Conservation (phyloP, 768 basidiomycete genomes). For the Calocybe indica region DNA sequence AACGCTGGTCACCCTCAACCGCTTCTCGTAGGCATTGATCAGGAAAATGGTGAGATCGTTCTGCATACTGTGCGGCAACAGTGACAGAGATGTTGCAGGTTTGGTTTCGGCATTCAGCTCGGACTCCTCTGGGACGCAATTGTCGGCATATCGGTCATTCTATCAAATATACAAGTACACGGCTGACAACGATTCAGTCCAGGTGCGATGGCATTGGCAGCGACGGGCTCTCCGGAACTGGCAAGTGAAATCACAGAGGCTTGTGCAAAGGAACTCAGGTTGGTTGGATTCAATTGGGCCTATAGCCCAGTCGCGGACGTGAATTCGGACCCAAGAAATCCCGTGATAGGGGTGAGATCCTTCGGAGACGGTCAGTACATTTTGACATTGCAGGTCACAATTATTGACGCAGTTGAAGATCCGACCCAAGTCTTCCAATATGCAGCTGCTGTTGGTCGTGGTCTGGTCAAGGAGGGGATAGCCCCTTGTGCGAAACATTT, state of each 20-base stretch:
- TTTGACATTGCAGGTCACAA: neutral
- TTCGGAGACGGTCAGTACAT: slow-evolving; percentile 56
- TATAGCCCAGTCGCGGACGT: slow-evolving; percentile 70
- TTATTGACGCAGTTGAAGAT: slow-evolving; percentile 29
- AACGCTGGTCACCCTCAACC: slow-evolving; percentile 50
- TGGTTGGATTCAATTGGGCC: slow-evolving; percentile 66
- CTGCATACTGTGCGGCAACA: too few relatives aligned
- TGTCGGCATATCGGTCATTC: slow-evolving; percentile 34
- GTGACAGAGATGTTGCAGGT: slow-evolving; percentile 27
- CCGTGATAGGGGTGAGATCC: slow-evolving; percentile 67
- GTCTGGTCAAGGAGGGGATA: slow-evolving; percentile 41
- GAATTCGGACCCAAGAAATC: slow-evolving; percentile 64
- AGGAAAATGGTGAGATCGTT: slow-evolving; percentile 52
- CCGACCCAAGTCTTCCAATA: slow-evolving; percentile 44
- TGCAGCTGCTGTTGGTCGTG: slow-evolving; percentile 39
- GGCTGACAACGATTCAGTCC: slow-evolving; percentile 35
- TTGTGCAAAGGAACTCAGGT: slow-evolving; percentile 49
- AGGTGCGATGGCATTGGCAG: slow-evolving; percentile 68
- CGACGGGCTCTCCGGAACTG: slow-evolving; percentile 40
- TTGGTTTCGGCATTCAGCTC: slow-evolving; percentile 66
- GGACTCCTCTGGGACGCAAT: slow-evolving; percentile 54
- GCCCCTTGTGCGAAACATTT: slow-evolving; percentile 68
- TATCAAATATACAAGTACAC: neutral
- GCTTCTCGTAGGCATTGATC: slow-evolving; percentile 65
- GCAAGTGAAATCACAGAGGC: slow-evolving; percentile 39